Evolutionary conservation across 2,329 filamentous ascomycete genomes (phyloP), one percentile per base, ranked within the genome.

Genomic region (Purpureocillium lavendulum): DNA sequence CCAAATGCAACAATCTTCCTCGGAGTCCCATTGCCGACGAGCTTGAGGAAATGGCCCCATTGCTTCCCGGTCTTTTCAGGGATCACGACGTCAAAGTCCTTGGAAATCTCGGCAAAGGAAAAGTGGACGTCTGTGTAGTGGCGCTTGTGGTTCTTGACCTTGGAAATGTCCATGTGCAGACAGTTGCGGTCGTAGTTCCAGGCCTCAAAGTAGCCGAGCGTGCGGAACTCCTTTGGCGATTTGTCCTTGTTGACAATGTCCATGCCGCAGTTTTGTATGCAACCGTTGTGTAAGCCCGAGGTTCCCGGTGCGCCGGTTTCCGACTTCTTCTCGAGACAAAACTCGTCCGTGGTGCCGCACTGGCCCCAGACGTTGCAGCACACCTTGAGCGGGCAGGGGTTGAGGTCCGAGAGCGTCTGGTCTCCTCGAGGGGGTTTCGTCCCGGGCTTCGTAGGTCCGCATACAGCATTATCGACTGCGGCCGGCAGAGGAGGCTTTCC

Each of bases 401-500:
- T 16, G 12, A 29, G 26, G 12, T 29, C 26, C 12, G 26, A 7
- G 8, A 64, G 33, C 16, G 51, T 45, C 31, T 44, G 50, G 12
- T 49, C 54, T 6, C 54, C 43, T 1, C 47, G 28, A 1, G 61
- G 56, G 7, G 45, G 37, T 7, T 44, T 35, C 0, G 62, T 67
- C 2, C 62, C 62, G 5, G 57, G 56, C 1, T 58, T 52, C 35
- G 59, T 54, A 2, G 68, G 69, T 2, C 70, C 69, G 46, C 69
- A 72, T 1, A 59, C 45, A 11, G 62, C 62, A 36, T 61, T 58
- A 1, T 49, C n/a, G 11, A 50, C 16, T 2, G 43, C n/a, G 8
- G 50, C 45, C 1, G 54, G 55, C 45, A 57, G 46, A 0, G 54
- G 52, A 2, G 53, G 47, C 0, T 35, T 34, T 2, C 54, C 53